Evolutionary conservation across 2,329 filamentous ascomycete species (phyloP).

Genomic region (Claviceps sp.): DNA sequence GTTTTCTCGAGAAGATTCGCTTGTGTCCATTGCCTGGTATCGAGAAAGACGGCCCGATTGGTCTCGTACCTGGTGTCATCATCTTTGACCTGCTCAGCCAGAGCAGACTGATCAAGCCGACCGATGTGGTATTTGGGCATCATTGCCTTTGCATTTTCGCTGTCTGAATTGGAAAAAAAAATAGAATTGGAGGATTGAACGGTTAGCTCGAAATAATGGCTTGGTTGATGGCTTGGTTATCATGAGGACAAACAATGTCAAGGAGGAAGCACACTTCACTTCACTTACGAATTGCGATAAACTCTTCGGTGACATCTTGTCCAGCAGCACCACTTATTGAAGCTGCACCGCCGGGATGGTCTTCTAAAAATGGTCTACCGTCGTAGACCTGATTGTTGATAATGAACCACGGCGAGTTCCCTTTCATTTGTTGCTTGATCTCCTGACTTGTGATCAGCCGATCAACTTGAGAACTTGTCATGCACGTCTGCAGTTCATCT

Average conservation of each 20-base stretch:
- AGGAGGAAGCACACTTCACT: not conserved
- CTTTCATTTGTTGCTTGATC: constrained; percentile 51
- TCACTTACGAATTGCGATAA: constrained; percentile 74
- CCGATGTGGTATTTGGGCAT: constrained; percentile 80
- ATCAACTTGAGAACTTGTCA: constrained; percentile 57
- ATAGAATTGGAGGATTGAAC: too few species aligned
- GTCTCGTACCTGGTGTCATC: constrained; percentile 23
- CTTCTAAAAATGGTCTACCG: constrained; percentile 65
- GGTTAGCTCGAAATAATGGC: not conserved
- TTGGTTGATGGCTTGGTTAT: not conserved
- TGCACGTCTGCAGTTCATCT: constrained; percentile 52
- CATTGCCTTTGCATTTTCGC: constrained; percentile 84
- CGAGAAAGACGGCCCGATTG: constrained; percentile 52
- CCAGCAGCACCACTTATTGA: constrained; percentile 77
- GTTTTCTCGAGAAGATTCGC: constrained; percentile 55
- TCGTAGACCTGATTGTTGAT: constrained; percentile 83
- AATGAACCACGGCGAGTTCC: constrained; percentile 70
- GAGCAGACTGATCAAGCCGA: constrained; percentile 48
- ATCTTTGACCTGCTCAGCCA: constrained; percentile 34
- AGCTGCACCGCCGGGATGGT: constrained; percentile 73
- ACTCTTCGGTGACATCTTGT: constrained; percentile 74
- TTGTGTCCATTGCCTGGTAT: constrained; percentile 60
- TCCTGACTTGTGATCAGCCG: constrained; percentile 57
- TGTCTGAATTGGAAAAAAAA: constrained; percentile 41
- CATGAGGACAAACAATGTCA: not conserved